Base-by-base conservation (phyloP, 495 filamentous ascomycete genomes). In the Aspergillus biplanus region DNA sequence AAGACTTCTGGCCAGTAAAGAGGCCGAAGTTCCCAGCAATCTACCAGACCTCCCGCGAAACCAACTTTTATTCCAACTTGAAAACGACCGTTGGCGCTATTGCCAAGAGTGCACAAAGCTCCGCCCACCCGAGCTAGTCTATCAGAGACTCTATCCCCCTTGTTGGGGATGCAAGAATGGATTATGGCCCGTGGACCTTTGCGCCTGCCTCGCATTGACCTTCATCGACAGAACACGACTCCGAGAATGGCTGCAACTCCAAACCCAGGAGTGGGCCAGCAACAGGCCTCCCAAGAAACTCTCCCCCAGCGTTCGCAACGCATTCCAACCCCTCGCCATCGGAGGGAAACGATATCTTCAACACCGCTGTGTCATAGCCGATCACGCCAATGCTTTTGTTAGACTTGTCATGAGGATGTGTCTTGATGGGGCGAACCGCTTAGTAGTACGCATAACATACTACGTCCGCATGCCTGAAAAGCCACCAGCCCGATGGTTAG, bases 161-260 rank as follows among this genome's bases (percentile, higher is more conserved):
- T 15, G 4, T 47, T 7, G 33, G 7, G 13, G 4, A 13, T 54
- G 62, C 48, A 55, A 33, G 11, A 33, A n/a, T 7, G 3, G 5
- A 5, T 6, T 15, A 18, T 21, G 48, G 21, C 46, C 59, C 7
- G 80, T 83, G 46, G 77, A 62, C 34, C 47, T 66, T 0, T 66
- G 64, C 32, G 32, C 74, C 27, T 66, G 64, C 35, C 53, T 66
- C 44, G 35, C 58, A 5, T 16, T 66, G 13, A 66, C 64, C 46
- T 66, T 53, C 15, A 13, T 13, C 8, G 49, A 66, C 48, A 6
- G 50, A 16, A 49, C 56, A 1, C 13, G 13, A 9, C 37, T 60
- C 6, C 37, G 12, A 7, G 16, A 55, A 4, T 65, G 56, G 56
- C 15, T 65, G n/a, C 39, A 31, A 4, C 9, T 7, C 13, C 34